These are phyloP conservation scores for Metschnikowia picachoensis DNA, from an alignment of 805 yeast genomes.

Conservation along the genomic window DNA sequence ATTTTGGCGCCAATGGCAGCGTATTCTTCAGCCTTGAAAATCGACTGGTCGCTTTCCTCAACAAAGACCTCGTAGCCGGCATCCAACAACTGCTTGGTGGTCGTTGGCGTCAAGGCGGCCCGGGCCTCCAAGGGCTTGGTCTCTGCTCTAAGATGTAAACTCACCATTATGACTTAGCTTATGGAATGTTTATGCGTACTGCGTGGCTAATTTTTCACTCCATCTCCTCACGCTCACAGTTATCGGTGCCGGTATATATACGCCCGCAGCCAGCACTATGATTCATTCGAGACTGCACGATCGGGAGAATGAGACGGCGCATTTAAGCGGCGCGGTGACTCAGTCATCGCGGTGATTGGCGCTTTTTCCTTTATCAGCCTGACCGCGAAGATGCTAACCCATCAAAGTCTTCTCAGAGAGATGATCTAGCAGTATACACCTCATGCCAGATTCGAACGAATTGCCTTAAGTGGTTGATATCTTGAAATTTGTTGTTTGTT, in stretches of 20 bases:
- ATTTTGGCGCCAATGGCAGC: slow-evolving; percentile 76
- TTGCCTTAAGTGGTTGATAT: no score
- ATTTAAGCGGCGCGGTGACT: slow-evolving; percentile 8
- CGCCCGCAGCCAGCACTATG: slow-evolving; percentile 2
- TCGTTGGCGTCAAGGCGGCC: slow-evolving; percentile 92
- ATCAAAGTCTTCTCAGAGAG: no score
- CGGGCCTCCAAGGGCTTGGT: slow-evolving; percentile 96
- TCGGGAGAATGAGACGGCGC: background rate
- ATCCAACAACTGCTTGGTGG: slow-evolving; percentile 75
- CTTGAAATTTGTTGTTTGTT: no score
- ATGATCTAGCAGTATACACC: no score
- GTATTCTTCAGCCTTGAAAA: slow-evolving; percentile 74
- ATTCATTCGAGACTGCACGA: slow-evolving; percentile 7
- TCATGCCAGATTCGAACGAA: no score
- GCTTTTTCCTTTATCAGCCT: no score
- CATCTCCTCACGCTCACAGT: background rate
- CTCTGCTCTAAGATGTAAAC: slow-evolving; percentile 91
- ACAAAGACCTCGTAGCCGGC: slow-evolving; percentile 89
- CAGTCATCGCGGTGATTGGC: background rate
- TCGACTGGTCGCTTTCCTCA: slow-evolving; percentile 82
- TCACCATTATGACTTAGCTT: slow-evolving; percentile 34
- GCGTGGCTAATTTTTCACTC: background rate
- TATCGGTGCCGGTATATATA: slow-evolving; percentile 8
- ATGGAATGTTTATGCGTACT: background rate
- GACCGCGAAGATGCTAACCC: no score